phyloP scores from a whole-genome alignment of 495 filamentous ascomycete genomes.

The Hypoxylon intermedium region DNA sequence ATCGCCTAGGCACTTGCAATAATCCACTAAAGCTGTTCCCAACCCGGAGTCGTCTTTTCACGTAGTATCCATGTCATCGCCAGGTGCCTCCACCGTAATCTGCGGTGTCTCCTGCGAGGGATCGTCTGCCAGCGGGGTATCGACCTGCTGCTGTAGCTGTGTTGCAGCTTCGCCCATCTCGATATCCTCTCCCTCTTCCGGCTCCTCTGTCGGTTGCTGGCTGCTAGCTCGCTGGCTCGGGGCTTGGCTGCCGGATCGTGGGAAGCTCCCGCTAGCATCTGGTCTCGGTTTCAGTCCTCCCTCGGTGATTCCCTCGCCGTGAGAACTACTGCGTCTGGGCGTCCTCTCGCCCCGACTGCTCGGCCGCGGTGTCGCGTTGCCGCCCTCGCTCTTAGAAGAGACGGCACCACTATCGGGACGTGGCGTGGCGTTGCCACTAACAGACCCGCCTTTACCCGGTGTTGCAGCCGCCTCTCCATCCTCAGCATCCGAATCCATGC shows the following conservation, averaged over 20 bases:
- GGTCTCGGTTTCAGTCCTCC: slow-evolving; percentile 50
- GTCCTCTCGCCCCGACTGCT: slow-evolving; percentile 65
- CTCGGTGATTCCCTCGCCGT: slow-evolving; percentile 25
- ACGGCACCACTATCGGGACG: slow-evolving; percentile 49
- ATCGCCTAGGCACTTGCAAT: no score
- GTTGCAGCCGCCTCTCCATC: slow-evolving; percentile 62
- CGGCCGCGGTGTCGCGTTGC: slow-evolving; percentile 58
- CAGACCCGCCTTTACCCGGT: slow-evolving; percentile 47
- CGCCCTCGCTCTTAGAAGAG: slow-evolving; percentile 44
- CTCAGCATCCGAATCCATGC: slow-evolving; percentile 82
- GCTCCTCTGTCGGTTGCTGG: slow-evolving; percentile 52
- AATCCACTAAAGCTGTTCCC: not conserved
- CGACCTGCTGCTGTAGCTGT: slow-evolving; percentile 44
- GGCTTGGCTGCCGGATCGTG: slow-evolving; percentile 50
- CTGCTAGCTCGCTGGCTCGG: slow-evolving; percentile 56
- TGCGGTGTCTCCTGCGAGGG: slow-evolving; percentile 56
- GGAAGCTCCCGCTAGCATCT: slow-evolving; percentile 58
- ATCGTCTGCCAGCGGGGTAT: slow-evolving; percentile 53
- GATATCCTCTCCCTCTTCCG: slow-evolving; percentile 74
- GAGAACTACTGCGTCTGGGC: slow-evolving; percentile 65
- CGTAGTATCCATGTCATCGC: slow-evolving; percentile 70
- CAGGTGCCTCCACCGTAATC: slow-evolving; percentile 60
- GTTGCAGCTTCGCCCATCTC: slow-evolving; percentile 54
- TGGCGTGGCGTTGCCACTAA: slow-evolving; percentile 49
- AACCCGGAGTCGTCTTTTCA: slow-evolving; percentile 15